Evolutionary conservation across 164 flowering plant genomes (phyloP).

Genomic region (Santalum album): DNA sequence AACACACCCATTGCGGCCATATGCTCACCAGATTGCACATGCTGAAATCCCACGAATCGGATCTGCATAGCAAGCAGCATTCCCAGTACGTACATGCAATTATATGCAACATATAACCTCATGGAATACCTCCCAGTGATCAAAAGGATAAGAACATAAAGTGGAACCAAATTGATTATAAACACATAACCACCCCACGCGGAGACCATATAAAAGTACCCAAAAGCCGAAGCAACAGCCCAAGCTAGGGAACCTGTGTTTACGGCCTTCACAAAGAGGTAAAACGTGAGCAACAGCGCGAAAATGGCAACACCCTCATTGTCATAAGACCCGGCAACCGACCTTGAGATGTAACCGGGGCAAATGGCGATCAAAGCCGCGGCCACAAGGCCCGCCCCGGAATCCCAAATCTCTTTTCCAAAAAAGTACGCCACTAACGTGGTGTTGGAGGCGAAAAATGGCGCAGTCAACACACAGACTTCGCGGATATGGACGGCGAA

Average conservation of each 20-base stretch:
- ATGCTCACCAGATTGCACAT: slow-evolving; percentile 98
- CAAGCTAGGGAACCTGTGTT: slow-evolving; percentile 89
- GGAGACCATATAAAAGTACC: slow-evolving; percentile 95
- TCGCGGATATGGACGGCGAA: slow-evolving; percentile 89
- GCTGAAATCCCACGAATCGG: slow-evolving; percentile 98
- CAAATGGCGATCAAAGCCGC: slow-evolving; percentile 89
- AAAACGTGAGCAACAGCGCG: slow-evolving; percentile 77
- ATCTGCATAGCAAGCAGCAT: slow-evolving; percentile 99
- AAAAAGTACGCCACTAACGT: slow-evolving; percentile 91
- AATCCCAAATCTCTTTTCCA: slow-evolving; percentile 90
- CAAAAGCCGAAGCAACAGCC: slow-evolving; percentile 88
- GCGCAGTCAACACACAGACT: slow-evolving; percentile 91
- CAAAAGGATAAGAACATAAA: slow-evolving; percentile 84
- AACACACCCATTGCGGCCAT: slow-evolving; percentile 99
- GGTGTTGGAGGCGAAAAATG: slow-evolving; percentile 92
- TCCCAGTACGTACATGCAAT: slow-evolving; percentile 81
- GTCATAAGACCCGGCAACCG: slow-evolving; percentile 94
- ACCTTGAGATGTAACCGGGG: slow-evolving; percentile 93
- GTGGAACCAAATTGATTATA: slow-evolving; percentile 83
- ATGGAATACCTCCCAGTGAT: slow-evolving; percentile 87
- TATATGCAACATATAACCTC: slow-evolving; percentile 89
- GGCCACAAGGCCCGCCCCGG: slow-evolving; percentile 91
- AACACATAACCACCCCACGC: slow-evolving; percentile 99
- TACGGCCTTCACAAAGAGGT: slow-evolving; percentile 88
- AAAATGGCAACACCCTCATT: slow-evolving; percentile 96